A percentile compares a stretch with the other conserved stretches of the same genome.
Conservation (phyloP, 2,329 filamentous ascomycete genomes). For the Metarhizium robertsii region DNA sequence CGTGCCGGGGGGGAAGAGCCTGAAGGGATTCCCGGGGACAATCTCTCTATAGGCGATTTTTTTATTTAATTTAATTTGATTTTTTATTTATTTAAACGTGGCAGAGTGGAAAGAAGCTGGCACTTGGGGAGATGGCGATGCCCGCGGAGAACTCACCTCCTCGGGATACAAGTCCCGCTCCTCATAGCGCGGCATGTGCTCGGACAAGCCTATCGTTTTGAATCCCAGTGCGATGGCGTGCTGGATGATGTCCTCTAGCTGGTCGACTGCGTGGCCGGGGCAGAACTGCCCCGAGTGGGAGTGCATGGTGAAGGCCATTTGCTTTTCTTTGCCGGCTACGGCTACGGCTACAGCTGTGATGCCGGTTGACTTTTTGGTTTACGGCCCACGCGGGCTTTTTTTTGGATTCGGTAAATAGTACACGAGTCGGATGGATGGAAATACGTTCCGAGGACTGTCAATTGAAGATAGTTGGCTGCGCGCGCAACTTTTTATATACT, state of each 20-base stretch:
- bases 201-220: constrained; percentile 77
- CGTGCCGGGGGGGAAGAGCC: constrained; percentile 46
- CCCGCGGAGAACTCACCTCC: constrained; percentile 45
- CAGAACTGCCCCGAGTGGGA: constrained; percentile 98
- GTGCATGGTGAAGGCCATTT: constrained; percentile 98
- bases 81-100: no score
- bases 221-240: constrained; percentile 71
- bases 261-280: constrained; percentile 75
- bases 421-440: no score
- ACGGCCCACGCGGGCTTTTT: no score
- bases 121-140: no score
- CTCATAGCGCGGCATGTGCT: constrained; percentile 83
- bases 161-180: constrained; percentile 80
- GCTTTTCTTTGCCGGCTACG: background rate
- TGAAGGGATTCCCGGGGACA: constrained; percentile 39
- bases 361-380: no score
- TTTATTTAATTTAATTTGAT: no score
- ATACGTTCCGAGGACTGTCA: no score
- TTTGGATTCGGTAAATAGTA: background rate
- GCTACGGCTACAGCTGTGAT: no score
- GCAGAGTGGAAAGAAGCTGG: no score
- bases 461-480: no score
- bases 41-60: constrained; percentile 29
- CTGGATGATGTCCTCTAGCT: constrained; percentile 74
- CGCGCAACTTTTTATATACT: no score